phyloP scores from a whole-genome alignment of 345 rosid genomes.

The Aurinia saxatilis region DNA sequence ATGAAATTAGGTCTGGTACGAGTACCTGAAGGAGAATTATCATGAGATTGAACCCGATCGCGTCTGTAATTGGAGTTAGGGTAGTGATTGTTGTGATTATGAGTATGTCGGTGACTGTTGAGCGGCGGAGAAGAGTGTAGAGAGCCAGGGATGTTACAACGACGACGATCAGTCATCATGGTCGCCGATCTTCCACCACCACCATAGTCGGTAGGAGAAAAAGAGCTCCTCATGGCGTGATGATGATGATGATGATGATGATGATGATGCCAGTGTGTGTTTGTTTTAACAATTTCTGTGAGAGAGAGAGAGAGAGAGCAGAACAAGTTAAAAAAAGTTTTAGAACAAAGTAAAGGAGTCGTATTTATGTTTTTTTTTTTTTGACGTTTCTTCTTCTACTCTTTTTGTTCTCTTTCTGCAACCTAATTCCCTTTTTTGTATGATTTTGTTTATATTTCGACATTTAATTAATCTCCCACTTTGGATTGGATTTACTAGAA shows the following conservation, averaged over 20 bases:
- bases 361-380: not conserved
- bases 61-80: slow-evolving; percentile 16
- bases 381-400: not conserved
- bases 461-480: too few species aligned
- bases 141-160: not conserved
- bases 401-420: not conserved
- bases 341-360: too few species aligned
- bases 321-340: not conserved
- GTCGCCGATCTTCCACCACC: slow-evolving; percentile 12
- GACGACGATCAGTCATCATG: slow-evolving; percentile 10
- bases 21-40: not conserved
- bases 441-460: too few species aligned
- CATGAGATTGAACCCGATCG: slow-evolving; percentile 5
- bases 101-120: slow-evolving; percentile 6
- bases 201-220: slow-evolving; percentile 11
- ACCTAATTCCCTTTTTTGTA: not conserved
- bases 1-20: slow-evolving; percentile 21
- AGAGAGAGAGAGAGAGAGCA: not conserved
- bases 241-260: slow-evolving; percentile 9
- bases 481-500: too few species aligned
- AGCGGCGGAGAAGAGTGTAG: not conserved
- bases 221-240: slow-evolving; percentile 18
- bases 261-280: slow-evolving; percentile 9
- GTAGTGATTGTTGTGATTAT: not conserved
- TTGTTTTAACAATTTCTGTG: not conserved